Base-by-base conservation (phyloP, 1,284 basidiomycete genomes). In the Melampsora americana region DNA sequence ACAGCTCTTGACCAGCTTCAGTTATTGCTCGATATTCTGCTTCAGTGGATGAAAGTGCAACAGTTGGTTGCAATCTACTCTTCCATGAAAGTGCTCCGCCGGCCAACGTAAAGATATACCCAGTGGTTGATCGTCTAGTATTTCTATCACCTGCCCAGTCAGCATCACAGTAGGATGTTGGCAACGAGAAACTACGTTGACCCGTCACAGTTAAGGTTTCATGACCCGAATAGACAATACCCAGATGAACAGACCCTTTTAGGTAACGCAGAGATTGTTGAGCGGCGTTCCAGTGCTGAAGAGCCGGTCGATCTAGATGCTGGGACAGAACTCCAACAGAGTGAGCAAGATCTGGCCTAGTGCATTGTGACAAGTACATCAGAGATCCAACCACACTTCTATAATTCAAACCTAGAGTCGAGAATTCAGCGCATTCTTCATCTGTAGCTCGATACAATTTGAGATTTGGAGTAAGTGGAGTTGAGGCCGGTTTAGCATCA, bases 121-220 rank as follows among this genome's bases (percentile, higher is more conserved):
- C 61, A 18, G 50, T 70, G 18, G 68, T 70, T 18, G 35, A 70
- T 28, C 56, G 16, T 16, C 56, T 9, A 2, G 59, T 60, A 42
- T 32, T 35, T 16, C 20, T 39, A 28, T 61, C 50, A 1, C 68
- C 56, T 11, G 68, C 56, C 68, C 68, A 70, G 28, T 70, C 68
- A 2, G 68, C 26, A 23, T 70, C 68, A 23, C 53, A 59, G 7
- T 42, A 16, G 1, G 35, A 23, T 0, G 6, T 6, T 12, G 66
- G 66, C 7, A 53, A 56, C 2, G 14, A 23, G 35, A 48, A 69
- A 56, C 50, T 56, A 6, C 30, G 9, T 53, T 53, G 50, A 18
- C 50, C 50, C 4, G 16, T 5, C 3, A 53, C 14, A 5, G 4
- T 23, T 3, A 53, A 5, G 5, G 4, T 20, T 3, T 53, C 50